Conservation (phyloP, 2,329 filamentous ascomycete species). For the Cladosporium oxysporum region DNA sequence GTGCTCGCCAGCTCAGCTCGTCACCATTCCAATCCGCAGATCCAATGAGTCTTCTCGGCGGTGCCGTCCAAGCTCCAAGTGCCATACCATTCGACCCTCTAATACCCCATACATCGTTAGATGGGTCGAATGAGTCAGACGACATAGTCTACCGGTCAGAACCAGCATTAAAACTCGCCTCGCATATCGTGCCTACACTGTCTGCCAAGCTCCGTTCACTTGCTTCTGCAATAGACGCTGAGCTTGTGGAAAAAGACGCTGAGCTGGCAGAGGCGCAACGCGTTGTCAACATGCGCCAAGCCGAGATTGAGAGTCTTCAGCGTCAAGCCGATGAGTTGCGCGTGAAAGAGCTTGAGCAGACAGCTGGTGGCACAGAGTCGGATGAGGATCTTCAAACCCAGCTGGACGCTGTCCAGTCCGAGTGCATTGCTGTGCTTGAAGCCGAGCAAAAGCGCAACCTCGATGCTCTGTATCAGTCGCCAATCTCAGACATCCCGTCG, state of each 20-base stretch:
- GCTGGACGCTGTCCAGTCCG: constrained; percentile 40
- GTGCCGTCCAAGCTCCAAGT: constrained; percentile 30
- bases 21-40: constrained; percentile 51
- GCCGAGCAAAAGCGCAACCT: constrained; percentile 46
- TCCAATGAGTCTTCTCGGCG: constrained; percentile 21
- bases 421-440: constrained; percentile 47
- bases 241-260: constrained; percentile 70
- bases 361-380: constrained; percentile 35
- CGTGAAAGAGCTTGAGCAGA: constrained; percentile 56
- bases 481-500: constrained; percentile 18
- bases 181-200: constrained; percentile 60
- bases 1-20: constrained; percentile 70
- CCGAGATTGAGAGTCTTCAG: constrained; percentile 63
- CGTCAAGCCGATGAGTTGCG: constrained; percentile 54
- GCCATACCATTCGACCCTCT: constrained; percentile 32
- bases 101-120: constrained; percentile 24
- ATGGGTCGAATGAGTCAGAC: constrained; percentile 32
- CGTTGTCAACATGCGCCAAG: constrained; percentile 60
- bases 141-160: constrained; percentile 44
- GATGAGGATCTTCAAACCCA: constrained; percentile 41
- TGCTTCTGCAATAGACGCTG: constrained; percentile 64
- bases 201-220: constrained; percentile 49
- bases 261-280: constrained; percentile 50
- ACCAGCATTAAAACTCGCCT: constrained; percentile 60
- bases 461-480: constrained; percentile 24